phyloP scores from a whole-genome alignment of 306 rosid genomes.

The Trichosanthes truncata region DNA sequence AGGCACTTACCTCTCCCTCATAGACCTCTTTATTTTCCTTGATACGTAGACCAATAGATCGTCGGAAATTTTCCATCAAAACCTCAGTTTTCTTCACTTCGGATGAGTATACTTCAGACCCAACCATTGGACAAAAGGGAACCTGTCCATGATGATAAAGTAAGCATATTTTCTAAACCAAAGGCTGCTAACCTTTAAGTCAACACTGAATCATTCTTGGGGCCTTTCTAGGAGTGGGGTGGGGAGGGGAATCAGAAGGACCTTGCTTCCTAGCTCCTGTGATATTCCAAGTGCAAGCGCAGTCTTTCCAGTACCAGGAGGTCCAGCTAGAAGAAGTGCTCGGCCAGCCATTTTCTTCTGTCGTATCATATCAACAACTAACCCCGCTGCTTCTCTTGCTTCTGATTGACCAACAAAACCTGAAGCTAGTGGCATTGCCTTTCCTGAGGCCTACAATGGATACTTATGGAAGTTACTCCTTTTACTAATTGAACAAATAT shows the following conservation, averaged over 20 bases:
- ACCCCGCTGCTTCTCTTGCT: conserved; percentile 91
- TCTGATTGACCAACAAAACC: conserved; percentile 96
- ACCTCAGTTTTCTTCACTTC: conserved; percentile 98
- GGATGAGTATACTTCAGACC: conserved; percentile 89
- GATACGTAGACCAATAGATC: conserved; percentile 86
- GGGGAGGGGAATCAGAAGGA: conserved; percentile 13
- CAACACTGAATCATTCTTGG: not conserved
- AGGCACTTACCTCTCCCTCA: conserved; percentile 83
- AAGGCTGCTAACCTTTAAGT: not conserved
- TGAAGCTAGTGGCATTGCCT: conserved; percentile 65
- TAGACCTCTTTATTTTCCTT: conserved; percentile 96
- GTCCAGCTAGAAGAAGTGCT: conserved; percentile 95
- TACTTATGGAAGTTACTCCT: not conserved
- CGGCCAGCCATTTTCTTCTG: conserved; percentile 98
- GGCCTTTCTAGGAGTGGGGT: not conserved
- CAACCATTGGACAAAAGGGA: conserved; percentile 98
- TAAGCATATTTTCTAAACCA: not conserved
- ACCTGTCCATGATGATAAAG: conserved; percentile 32
- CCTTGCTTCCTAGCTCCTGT: conserved; percentile 99
- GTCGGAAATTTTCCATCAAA: conserved; percentile 83
- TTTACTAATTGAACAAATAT: not conserved
- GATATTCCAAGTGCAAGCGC: conserved; percentile 90
- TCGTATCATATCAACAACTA: conserved; percentile 87
- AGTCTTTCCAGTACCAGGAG: conserved; percentile 96
- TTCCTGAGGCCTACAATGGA: conserved; percentile 47